Percentiles rank a stretch among this genome's conserved stretches.
Evolutionary conservation across 106 monocot species (phyloP).

Genomic region (Dendrobium nobile): DNA sequence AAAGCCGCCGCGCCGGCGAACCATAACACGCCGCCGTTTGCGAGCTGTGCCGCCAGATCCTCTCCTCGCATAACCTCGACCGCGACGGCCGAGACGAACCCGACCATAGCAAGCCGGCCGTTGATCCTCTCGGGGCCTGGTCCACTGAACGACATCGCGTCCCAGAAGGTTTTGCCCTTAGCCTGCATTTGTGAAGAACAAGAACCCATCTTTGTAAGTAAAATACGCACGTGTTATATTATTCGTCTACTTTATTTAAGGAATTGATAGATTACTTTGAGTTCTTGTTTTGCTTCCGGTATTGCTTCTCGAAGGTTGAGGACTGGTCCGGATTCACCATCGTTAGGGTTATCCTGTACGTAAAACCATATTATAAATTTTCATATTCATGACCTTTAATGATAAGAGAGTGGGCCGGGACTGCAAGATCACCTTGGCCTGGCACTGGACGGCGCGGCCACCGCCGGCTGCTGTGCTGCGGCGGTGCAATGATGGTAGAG

Average conservation of each 20-base stretch:
- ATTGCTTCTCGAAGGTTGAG: no score
- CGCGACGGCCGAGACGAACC: conserved; percentile 61
- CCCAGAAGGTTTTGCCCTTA: conserved; percentile 52
- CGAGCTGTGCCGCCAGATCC: conserved; percentile 39
- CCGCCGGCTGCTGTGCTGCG: neutral
- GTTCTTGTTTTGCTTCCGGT: no score
- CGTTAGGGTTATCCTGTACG: neutral
- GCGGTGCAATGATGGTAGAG: neutral
- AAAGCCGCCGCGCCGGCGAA: conserved; percentile 28
- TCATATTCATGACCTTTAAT: no score
- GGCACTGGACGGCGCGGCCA: neutral
- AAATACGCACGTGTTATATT: no score
- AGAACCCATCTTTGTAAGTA: neutral
- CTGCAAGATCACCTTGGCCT: neutral
- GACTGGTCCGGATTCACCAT: no score
- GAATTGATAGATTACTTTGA: no score
- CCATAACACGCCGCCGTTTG: conserved; percentile 45
- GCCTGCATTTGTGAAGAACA: neutral
- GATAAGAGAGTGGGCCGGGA: neutral
- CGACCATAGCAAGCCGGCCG: conserved; percentile 71
- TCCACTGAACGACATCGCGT: conserved; percentile 60
- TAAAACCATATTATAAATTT: no score
- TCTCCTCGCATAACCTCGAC: conserved; percentile 43
- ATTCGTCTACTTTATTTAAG: no score
- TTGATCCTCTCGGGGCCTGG: conserved; percentile 79